A percentile compares a stretch with the other conserved stretches of the same genome.
Evolutionary conservation across 2,329 filamentous ascomycete genomes (phyloP).

Genomic region (Aspergillus tubingensis): DNA sequence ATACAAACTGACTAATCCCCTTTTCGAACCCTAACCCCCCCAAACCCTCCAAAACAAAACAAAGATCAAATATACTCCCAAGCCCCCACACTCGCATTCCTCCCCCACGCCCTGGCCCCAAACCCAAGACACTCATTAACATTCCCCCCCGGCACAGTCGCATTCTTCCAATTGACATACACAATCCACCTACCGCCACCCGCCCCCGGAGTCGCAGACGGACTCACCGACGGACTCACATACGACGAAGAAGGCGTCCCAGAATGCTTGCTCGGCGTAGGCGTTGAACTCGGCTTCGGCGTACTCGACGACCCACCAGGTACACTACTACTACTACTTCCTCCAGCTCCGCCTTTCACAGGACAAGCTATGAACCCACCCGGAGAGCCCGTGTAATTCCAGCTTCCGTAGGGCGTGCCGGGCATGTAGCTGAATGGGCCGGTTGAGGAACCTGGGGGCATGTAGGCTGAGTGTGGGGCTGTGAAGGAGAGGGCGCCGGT

Average conservation of each 20-base stretch:
- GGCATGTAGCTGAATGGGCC: conserved; percentile 51
- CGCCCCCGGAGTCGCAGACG: neutral
- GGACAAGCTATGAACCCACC: conserved; percentile 48
- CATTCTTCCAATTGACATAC: conserved; percentile 40
- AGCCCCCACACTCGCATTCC: conserved; percentile 25
- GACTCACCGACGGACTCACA: neutral
- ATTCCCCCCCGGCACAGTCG: conserved; percentile 41
- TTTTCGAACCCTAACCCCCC: neutral
- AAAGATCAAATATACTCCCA: conserved; percentile 43
- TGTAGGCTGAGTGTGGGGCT: conserved; percentile 54
- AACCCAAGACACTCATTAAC: conserved; percentile 42
- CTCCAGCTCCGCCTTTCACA: neutral
- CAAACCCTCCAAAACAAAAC: neutral
- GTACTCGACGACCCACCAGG: neutral
- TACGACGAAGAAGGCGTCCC: neutral
- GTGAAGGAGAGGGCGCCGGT: conserved; percentile 60
- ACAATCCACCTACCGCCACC: conserved; percentile 36
- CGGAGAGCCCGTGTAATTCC: conserved; percentile 29
- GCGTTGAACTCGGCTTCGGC: conserved; percentile 2
- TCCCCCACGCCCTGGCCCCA: conserved; percentile 32
- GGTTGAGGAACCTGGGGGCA: conserved; percentile 52
- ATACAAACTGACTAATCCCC: neutral
- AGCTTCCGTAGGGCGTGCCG: conserved; percentile 27
- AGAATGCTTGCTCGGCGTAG: conserved; percentile 7
- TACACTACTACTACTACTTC: neutral